Conservation (phyloP, 192 early-diverging fungal species). For the Coemansia nantahalensis region DNA sequence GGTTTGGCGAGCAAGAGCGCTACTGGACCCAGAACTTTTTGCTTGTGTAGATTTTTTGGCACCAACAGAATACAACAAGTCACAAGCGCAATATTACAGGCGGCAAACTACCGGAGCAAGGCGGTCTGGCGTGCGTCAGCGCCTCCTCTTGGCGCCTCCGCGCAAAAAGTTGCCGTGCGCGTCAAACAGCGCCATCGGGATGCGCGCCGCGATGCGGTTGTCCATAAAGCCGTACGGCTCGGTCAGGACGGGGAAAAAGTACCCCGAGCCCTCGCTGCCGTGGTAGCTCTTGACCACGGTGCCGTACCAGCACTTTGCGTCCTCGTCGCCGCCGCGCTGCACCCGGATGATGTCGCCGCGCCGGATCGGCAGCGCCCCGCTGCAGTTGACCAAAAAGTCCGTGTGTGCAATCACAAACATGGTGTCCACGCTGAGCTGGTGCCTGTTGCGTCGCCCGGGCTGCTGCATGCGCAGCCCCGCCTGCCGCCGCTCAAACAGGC, state of each 20-base stretch:
- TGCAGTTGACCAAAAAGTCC: constrained; percentile 31
- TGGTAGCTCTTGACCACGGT: constrained; percentile 40
- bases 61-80: too few species aligned
- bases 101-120: too few species aligned
- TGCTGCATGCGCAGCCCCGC: constrained; percentile 3
- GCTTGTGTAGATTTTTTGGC: constrained; percentile 17
- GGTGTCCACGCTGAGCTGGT: constrained; percentile 28
- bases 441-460: constrained; percentile 8
- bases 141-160: constrained; percentile 7
- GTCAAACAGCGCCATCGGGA: constrained; percentile 30
- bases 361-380: constrained; percentile 32
- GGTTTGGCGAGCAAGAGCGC: constrained; percentile 30
- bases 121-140: neutral
- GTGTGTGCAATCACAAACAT: constrained; percentile 38
- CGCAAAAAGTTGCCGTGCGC: constrained; percentile 13
- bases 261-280: constrained; percentile 32
- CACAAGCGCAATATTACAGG: too few species aligned
- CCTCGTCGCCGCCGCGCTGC: constrained; percentile 14
- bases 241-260: constrained; percentile 44
- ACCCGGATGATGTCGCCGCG: constrained; percentile 43
- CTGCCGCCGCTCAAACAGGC: constrained; percentile 2
- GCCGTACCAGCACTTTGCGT: constrained; percentile 42
- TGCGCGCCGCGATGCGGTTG: constrained; percentile 33
- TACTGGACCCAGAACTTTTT: constrained; percentile 47
- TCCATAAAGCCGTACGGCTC: constrained; percentile 46